Evolutionary conservation across 2,329 filamentous ascomycete species (phyloP).

Genomic region (Coniella vitis): DNA sequence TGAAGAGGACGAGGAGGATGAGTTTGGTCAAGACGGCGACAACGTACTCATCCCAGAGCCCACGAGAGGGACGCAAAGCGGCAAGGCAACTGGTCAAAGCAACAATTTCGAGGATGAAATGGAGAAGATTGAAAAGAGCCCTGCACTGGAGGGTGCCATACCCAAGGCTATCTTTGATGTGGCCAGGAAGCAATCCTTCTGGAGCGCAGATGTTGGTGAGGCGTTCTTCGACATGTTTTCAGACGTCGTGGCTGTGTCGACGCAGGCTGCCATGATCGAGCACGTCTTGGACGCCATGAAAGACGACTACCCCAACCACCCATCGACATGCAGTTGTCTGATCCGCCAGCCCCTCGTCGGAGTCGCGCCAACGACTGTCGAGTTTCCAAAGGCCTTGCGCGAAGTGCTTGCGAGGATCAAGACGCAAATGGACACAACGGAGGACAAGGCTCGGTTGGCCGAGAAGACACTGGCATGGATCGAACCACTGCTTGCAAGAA

Average conservation of each 20-base stretch:
- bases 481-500: conserved; percentile 40
- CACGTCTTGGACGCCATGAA: conserved; percentile 65
- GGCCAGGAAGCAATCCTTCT: conserved; percentile 69
- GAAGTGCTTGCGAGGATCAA: conserved; percentile 58
- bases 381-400: conserved; percentile 67
- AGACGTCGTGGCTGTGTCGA: conserved; percentile 59
- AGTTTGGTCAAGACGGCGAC: conserved; percentile 36
- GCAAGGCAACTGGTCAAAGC: conserved; percentile 26
- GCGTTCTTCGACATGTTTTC: conserved; percentile 76
- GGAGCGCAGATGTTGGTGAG: conserved; percentile 58
- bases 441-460: conserved; percentile 38
- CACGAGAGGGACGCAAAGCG: conserved; percentile 26
- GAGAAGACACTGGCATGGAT: conserved; percentile 49
- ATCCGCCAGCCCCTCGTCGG: conserved; percentile 65
- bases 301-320: conserved; percentile 50
- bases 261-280: conserved; percentile 58
- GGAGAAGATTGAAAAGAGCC: conserved; percentile 60
- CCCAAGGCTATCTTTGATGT: conserved; percentile 88
- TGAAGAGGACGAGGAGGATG: conserved; percentile 44
- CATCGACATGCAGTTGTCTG: conserved; percentile 62
- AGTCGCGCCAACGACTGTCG: conserved; percentile 53
- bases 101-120: conserved; percentile 40
- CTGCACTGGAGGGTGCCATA: conserved; percentile 86
- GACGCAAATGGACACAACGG: conserved; percentile 36
- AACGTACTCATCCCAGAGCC: conserved; percentile 39